Conservation (phyloP, 768 basidiomycete genomes). For the Imleria badia region DNA sequence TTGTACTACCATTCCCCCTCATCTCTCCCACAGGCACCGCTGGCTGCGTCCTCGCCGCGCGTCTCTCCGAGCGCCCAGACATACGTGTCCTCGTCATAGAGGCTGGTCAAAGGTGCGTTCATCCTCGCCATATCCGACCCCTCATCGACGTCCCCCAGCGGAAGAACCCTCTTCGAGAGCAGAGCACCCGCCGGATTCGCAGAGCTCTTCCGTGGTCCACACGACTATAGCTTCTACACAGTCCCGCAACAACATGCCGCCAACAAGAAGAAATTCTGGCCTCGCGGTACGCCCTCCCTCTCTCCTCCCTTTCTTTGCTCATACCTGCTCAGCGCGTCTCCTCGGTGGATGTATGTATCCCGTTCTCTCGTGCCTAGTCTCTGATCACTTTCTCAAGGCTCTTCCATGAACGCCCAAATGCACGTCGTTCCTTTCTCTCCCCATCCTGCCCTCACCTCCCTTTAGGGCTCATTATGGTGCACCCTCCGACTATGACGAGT, state of each 20-base stretch:
- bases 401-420: slow-evolving; percentile 64
- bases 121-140: not conserved
- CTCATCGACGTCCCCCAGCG: slow-evolving; percentile 33
- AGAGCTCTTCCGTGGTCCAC: slow-evolving; percentile 42
- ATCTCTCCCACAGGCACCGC: slow-evolving; percentile 37
- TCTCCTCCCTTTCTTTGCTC: not conserved
- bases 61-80: slow-evolving; percentile 40
- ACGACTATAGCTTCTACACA: slow-evolving; percentile 57
- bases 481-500: slow-evolving; percentile 70
- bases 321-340: slow-evolving; percentile 52
- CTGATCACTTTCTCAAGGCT: slow-evolving; percentile 37
- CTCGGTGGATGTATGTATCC: slow-evolving; percentile 68
- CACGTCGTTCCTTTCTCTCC: slow-evolving; percentile 8
- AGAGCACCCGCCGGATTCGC: slow-evolving; percentile 46
- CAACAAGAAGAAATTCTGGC: slow-evolving; percentile 55
- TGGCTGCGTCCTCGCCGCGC: slow-evolving; percentile 44
- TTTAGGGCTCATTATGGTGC: slow-evolving; percentile 56
- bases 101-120: slow-evolving; percentile 45
- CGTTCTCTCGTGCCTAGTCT: not conserved
- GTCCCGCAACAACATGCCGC: slow-evolving; percentile 53
- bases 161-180: slow-evolving; percentile 38
- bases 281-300: slow-evolving; percentile 49
- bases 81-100: slow-evolving; percentile 41
- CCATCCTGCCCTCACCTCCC: slow-evolving; percentile 5
- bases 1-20: not conserved